Percentiles rank a stretch among this genome's conserved stretches.
These are phyloP conservation scores for Apiotrichum sp. DNA, from an alignment of 1,284 basidiomycete genomes.

Conservation along the genomic window DNA sequence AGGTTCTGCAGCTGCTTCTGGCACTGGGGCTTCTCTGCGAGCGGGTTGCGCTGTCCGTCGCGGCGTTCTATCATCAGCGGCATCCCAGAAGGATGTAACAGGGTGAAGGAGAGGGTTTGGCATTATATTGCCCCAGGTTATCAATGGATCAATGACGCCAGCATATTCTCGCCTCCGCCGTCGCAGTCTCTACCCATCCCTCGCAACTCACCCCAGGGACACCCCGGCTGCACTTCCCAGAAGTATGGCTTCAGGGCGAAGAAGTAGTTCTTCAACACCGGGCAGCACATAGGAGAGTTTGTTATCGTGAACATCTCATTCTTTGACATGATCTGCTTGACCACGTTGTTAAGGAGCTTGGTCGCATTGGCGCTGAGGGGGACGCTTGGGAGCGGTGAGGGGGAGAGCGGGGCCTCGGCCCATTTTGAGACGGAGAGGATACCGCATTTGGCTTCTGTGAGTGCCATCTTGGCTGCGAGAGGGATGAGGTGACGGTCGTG, in stretches of 20 bases:
- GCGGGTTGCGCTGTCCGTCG: conserved; percentile 34
- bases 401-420: conserved; percentile 12
- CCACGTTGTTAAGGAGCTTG: conserved; percentile 10
- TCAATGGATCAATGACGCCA: no score
- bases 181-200: no score
- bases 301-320: conserved; percentile 26
- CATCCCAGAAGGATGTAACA: no score
- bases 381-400: conserved; percentile 1
- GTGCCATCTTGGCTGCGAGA: no score
- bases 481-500: no score
- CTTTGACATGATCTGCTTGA: conserved; percentile 7
- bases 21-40: conserved; percentile 25
- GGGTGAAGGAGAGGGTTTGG: no score
- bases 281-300: conserved; percentile 18
- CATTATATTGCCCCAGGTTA: no score
- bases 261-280: conserved; percentile 25
- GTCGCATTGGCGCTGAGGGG: neutral
- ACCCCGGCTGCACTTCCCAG: conserved; percentile 22
- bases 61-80: conserved; percentile 20
- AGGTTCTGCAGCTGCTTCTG: conserved; percentile 28
- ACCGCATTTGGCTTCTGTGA: neutral
- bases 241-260: conserved; percentile 33
- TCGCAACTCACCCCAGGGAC: conserved; percentile 26
- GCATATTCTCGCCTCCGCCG: no score
- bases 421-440: conserved; percentile 16